Percentiles rank a stretch among this genome's conserved stretches.
Conservation (phyloP, 352 stramenopile genomes). For the Phytophthora multivora region DNA sequence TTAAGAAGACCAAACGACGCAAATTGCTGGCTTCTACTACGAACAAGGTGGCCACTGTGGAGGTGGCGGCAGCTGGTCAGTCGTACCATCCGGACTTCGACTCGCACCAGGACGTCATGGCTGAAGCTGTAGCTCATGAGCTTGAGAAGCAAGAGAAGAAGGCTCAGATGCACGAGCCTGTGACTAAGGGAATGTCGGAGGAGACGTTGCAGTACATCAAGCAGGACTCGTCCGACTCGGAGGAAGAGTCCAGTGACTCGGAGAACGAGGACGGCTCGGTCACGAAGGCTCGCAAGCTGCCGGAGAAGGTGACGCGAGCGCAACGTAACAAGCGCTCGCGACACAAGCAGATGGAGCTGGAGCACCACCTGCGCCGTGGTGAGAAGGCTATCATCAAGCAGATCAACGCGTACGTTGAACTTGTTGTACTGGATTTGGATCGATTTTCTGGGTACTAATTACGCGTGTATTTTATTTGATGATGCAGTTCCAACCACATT, state of each 20-base stretch:
- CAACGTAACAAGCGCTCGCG: constrained; percentile 82
- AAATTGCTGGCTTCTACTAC: constrained; percentile 67
- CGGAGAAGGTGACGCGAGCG: constrained; percentile 66
- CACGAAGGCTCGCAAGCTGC: constrained; percentile 47
- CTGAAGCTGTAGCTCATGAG: constrained; percentile 70
- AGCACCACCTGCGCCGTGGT: constrained; percentile 60
- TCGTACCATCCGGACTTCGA: constrained; percentile 89
- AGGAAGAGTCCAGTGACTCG: constrained; percentile 45
- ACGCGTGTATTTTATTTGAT: constrained; percentile 1
- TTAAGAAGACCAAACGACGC: constrained; percentile 58
- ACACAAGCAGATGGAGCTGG: constrained; percentile 81
- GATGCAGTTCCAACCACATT: constrained; percentile 65
- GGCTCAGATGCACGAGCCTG: constrained; percentile 47
- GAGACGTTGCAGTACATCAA: constrained; percentile 87
- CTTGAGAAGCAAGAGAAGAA: constrained; percentile 63
- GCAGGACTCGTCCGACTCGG: constrained; percentile 50
- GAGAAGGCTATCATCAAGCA: constrained; percentile 86
- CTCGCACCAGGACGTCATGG: constrained; percentile 81
- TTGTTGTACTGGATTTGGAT: neutral
- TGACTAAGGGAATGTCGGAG: constrained; percentile 69
- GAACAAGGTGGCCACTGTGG: constrained; percentile 74
- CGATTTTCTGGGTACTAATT: neutral
- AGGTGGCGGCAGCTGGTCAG: constrained; percentile 74
- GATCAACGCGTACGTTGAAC: constrained; percentile 77
- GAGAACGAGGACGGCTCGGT: constrained; percentile 46